A percentile compares a stretch with the other conserved stretches of the same genome.
phyloP scores from a whole-genome alignment of 2,329 filamentous ascomycete genomes.

The Colletotrichum trifolii region DNA sequence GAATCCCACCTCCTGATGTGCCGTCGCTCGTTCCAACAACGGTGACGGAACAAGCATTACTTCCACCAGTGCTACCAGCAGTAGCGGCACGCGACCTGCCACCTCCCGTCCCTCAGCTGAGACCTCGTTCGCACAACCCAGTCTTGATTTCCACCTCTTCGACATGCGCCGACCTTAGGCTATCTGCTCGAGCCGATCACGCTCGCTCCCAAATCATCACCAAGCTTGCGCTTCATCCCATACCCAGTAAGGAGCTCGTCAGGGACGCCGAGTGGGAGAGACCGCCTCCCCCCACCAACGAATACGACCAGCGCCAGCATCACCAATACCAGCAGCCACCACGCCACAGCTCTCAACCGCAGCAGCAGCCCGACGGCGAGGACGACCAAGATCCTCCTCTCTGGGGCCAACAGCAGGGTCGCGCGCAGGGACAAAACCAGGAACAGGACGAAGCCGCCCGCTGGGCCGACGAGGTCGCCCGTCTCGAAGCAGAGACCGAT shows the following conservation, averaged over 20 bases:
- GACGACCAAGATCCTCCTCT: slow-evolving; percentile 28
- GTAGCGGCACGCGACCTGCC: slow-evolving; percentile 23
- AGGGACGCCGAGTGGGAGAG: slow-evolving; percentile 19
- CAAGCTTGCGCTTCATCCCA: slow-evolving; percentile 29
- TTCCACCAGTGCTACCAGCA: slow-evolving; percentile 2
- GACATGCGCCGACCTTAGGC: slow-evolving; percentile 36
- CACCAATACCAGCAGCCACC: slow-evolving; percentile 34
- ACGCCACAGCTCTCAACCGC: neutral
- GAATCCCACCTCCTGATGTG: neutral
- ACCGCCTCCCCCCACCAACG: neutral
- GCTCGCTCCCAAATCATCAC: slow-evolving; percentile 34
- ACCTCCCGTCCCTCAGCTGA: slow-evolving; percentile 28
- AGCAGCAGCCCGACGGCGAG: slow-evolving; percentile 7
- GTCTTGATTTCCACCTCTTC: slow-evolving; percentile 28
- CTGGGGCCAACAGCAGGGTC: too few species aligned
- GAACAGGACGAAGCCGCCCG: slow-evolving; percentile 43
- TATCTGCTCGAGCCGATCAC: slow-evolving; percentile 35
- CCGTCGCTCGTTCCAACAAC: too few species aligned
- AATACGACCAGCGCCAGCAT: slow-evolving; percentile 17
- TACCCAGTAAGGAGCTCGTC: slow-evolving; percentile 8
- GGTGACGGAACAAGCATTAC: neutral
- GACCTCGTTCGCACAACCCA: slow-evolving; percentile 36
- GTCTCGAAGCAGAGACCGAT: slow-evolving; percentile 59
- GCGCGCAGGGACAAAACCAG: slow-evolving; percentile 14
- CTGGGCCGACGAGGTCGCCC: slow-evolving; percentile 53